A percentile compares a stretch with the other conserved stretches of the same genome.
Conservation (phyloP, 768 basidiomycete genomes). For the Trametes coccinea region DNA sequence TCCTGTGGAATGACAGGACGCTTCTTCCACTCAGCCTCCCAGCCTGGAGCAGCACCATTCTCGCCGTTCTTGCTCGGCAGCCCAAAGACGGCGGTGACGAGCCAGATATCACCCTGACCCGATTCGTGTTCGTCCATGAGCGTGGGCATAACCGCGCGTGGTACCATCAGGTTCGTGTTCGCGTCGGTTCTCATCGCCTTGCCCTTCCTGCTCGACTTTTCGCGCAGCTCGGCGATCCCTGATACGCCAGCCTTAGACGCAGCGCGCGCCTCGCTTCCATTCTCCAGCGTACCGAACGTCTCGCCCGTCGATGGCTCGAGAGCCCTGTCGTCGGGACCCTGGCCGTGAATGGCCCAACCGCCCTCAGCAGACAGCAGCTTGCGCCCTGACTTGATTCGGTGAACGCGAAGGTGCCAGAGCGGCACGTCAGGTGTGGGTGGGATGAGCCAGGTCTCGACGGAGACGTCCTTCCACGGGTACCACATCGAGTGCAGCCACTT, state of each 20-base stretch:
- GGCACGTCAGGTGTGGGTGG: constrained; percentile 59
- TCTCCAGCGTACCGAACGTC: constrained; percentile 51
- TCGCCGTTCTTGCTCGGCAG: constrained; percentile 44
- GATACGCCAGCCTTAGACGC: constrained; percentile 61
- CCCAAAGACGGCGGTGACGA: constrained; percentile 67
- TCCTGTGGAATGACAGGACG: constrained; percentile 44
- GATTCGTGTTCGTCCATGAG: constrained; percentile 49
- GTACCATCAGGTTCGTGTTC: constrained; percentile 69
- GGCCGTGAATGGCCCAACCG: constrained; percentile 71
- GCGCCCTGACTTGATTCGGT: constrained; percentile 58
- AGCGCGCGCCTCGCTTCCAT: constrained; percentile 50
- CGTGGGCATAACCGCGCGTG: constrained; percentile 68
- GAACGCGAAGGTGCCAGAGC: constrained; percentile 70
- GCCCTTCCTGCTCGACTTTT: constrained; percentile 34
- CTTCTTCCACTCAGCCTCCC: constrained; percentile 51
- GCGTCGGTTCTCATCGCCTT: constrained; percentile 65
- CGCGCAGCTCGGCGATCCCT: constrained; percentile 55
- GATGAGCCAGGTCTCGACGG: constrained; percentile 74
- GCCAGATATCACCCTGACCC: constrained; percentile 49
- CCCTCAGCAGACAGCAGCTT: constrained; percentile 62
- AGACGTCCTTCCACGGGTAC: constrained; percentile 73
- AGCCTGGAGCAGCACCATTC: constrained; percentile 42
- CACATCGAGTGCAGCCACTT: constrained; percentile 67
- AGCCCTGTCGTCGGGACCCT: constrained; percentile 58
- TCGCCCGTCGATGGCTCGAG: constrained; percentile 46